A percentile compares a stretch with the other conserved stretches of the same genome.
Conservation (phyloP, 176 grass and related monocot species). For the Poa pratensis region DNA sequence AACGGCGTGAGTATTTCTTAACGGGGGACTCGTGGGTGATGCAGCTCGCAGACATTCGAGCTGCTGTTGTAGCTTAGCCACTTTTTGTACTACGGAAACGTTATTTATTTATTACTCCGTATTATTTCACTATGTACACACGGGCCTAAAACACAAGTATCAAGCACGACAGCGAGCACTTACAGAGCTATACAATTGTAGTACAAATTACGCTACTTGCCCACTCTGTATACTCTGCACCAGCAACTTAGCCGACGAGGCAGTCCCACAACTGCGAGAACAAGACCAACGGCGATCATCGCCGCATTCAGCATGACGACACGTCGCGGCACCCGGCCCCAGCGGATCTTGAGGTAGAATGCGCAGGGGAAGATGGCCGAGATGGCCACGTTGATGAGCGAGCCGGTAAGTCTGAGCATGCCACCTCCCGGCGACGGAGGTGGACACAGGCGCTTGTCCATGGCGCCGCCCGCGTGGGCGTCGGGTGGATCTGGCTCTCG, state of each 20-base stretch:
- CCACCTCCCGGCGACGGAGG: no score
- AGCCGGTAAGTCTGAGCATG: conserved; percentile 82
- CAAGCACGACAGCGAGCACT: not conserved
- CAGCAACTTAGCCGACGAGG: conserved; percentile 65
- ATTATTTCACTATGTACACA: no score
- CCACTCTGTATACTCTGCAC: conserved; percentile 61
- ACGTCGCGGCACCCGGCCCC: conserved; percentile 23
- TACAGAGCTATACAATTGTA: not conserved
- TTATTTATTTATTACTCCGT: no score
- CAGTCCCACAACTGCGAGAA: conserved; percentile 51
- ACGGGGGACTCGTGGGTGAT: no score
- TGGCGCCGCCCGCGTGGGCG: no score
- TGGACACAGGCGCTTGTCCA: no score
- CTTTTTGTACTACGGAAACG: no score
- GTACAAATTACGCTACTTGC: conserved; percentile 32
- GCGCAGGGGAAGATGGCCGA: conserved; percentile 62
- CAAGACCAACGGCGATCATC: conserved; percentile 50
- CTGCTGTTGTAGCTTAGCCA: no score
- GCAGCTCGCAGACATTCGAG: no score
- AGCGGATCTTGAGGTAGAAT: conserved; percentile 76
- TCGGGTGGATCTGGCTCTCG: no score
- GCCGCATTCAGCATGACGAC: conserved; percentile 44
- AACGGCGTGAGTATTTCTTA: no score
- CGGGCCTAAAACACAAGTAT: no score
- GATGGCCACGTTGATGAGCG: conserved; percentile 67